Conservation (phyloP, 2,329 filamentous ascomycete genomes). For the Aspergillus aculeatinus region DNA sequence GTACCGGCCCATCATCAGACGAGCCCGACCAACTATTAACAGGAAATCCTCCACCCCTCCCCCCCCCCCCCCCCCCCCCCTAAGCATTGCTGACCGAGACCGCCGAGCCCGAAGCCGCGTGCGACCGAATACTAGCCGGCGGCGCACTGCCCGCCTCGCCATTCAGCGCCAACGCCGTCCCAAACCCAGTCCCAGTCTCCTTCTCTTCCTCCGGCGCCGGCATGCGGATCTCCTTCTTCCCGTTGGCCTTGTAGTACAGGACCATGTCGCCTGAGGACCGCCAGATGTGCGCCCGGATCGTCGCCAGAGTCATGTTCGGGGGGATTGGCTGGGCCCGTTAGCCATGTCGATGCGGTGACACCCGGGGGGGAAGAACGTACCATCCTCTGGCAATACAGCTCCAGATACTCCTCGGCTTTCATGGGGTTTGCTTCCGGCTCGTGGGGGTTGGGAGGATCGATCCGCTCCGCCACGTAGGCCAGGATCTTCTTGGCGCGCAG, state of each 20-base stretch:
- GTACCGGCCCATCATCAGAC: background rate
- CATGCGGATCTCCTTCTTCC: conserved; percentile 59
- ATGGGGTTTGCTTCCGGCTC: conserved; percentile 60
- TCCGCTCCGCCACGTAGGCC: conserved; percentile 85
- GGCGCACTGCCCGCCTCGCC: conserved; percentile 24
- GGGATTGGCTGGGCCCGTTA: conserved; percentile 51
- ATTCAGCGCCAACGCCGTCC: conserved; percentile 2
- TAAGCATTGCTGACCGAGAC: conserved; percentile 21
- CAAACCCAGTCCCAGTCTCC: conserved; percentile 14
- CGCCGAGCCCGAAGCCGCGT: conserved; percentile 32
- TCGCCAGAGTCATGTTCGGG: conserved; percentile 87
- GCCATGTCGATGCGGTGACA: background rate
- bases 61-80: too few relatives aligned
- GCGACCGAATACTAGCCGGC: conserved; percentile 32
- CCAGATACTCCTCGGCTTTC: conserved; percentile 87
- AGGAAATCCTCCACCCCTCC: background rate
- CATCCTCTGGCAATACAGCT: conserved; percentile 91
- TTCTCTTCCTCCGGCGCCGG: conserved; percentile 22
- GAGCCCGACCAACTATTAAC: conserved; percentile 9
- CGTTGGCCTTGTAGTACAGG: conserved; percentile 87
- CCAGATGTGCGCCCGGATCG: conserved; percentile 89
- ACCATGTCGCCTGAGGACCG: conserved; percentile 91
- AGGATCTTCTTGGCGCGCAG: conserved; percentile 92
- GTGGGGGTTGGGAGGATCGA: conserved; percentile 67
- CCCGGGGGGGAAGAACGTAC: conserved; percentile 51